Conservation (phyloP, 768 basidiomycete species). For the Kwoniella heveanensis region DNA sequence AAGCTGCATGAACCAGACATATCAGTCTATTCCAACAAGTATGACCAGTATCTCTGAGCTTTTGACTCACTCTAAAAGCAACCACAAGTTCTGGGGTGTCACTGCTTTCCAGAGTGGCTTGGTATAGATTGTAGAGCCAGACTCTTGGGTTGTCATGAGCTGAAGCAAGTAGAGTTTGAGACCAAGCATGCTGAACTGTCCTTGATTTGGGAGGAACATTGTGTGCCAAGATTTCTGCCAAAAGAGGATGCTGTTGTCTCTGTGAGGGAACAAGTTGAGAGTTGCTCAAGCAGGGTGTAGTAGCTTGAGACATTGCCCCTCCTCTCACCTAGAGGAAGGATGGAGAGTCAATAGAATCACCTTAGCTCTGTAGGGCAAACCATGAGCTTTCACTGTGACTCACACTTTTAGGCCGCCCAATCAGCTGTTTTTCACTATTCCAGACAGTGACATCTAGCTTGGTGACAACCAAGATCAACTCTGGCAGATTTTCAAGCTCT, state of each 20-base stretch:
- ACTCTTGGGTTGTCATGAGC: slow-evolving; percentile 30
- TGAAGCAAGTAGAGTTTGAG: slow-evolving; percentile 35
- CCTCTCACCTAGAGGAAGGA: not conserved
- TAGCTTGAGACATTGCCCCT: slow-evolving; percentile 10
- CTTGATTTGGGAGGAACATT: slow-evolving; percentile 35
- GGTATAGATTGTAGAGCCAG: slow-evolving; percentile 47
- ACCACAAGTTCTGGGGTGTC: slow-evolving; percentile 38
- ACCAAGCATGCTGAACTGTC: slow-evolving; percentile 42
- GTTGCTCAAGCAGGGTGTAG: slow-evolving; percentile 11
- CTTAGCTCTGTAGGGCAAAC: too few relatives aligned
- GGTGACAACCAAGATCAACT: not conserved
- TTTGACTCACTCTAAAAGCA: slow-evolving; percentile 34
- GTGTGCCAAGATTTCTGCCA: slow-evolving; percentile 37
- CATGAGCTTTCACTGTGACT: not conserved
- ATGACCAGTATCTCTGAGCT: too few relatives aligned
- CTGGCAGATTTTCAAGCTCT: slow-evolving; percentile 27
- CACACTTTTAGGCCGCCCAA: slow-evolving; percentile 14
- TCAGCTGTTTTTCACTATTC: slow-evolving; percentile 17
- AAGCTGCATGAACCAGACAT: slow-evolving; percentile 25
- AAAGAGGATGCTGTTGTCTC: slow-evolving; percentile 34
- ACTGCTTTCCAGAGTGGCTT: slow-evolving; percentile 43
- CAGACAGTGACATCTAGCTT: slow-evolving; percentile 23
- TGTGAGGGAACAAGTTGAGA: not conserved
- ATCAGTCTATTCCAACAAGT: slow-evolving; percentile 2
- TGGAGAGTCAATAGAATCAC: too few relatives aligned